phyloP scores from a whole-genome alignment of 352 stramenopile genomes.

The Globisporangium uncinulatum region DNA sequence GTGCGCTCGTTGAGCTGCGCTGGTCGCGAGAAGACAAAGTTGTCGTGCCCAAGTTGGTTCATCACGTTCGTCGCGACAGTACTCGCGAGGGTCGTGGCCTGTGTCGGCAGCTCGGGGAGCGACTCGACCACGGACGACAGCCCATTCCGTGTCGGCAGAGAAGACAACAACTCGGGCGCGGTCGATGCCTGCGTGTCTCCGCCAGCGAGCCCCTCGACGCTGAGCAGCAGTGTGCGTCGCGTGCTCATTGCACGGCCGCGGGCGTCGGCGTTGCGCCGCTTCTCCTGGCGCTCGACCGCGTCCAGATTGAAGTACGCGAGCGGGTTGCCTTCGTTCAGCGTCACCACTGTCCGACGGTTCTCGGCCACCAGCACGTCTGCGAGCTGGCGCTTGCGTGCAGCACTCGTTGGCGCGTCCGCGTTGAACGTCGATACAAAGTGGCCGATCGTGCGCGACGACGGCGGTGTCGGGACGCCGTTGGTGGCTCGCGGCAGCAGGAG shows the following conservation, averaged over 20 bases:
- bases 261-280: constrained; percentile 16
- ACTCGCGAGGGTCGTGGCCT: constrained; percentile 7
- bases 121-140: not conserved
- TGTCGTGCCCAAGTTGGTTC: constrained; percentile 53
- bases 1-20: not conserved
- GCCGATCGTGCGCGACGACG: constrained; percentile 23
- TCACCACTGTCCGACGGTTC: constrained; percentile 16
- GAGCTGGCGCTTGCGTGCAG: constrained; percentile 23
- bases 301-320: constrained; percentile 50
- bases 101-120: constrained; percentile 1
- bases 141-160: constrained; percentile 7
- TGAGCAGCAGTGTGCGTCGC: constrained; percentile 15
- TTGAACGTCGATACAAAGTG: constrained; percentile 54
- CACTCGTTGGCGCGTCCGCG: constrained; percentile 36
- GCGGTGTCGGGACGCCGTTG: constrained; percentile 12
- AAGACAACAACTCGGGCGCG: not conserved
- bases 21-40: constrained; percentile 66
- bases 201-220: not conserved
- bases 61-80: constrained; percentile 20
- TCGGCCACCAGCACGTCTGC: constrained; percentile 29
- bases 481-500: constrained; percentile 30
- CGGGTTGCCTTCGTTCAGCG: constrained; percentile 61
- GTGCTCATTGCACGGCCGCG: constrained; percentile 19
- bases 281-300: constrained; percentile 23
- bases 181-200: not conserved